These are phyloP conservation scores for Starmera quercuum DNA, from an alignment of 805 yeast genomes.

Conservation along the genomic window DNA sequence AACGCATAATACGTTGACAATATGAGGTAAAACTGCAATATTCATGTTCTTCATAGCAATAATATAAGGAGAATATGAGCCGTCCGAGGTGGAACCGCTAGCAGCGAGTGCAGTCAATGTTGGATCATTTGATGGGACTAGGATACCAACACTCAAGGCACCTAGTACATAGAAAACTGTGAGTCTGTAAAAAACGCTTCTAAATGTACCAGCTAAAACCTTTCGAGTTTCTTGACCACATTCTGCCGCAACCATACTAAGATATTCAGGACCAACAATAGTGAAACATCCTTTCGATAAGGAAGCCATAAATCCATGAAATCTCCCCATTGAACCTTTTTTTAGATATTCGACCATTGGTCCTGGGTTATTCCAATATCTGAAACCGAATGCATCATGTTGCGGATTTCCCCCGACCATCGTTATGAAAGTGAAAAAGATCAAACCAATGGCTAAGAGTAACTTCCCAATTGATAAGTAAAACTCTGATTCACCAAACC, in stretches of 20 bases:
- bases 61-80: constrained; percentile 45
- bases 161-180: constrained; percentile 58
- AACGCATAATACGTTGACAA: constrained; percentile 40
- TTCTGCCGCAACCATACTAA: constrained; percentile 79
- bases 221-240: constrained; percentile 63
- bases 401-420: constrained; percentile 86
- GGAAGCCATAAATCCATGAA: constrained; percentile 67
- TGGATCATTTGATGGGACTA: constrained; percentile 56
- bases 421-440: constrained; percentile 65
- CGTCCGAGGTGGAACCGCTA: constrained; percentile 29
- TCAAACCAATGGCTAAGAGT: constrained; percentile 60
- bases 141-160: constrained; percentile 59
- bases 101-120: constrained; percentile 36
- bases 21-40: constrained; percentile 37
- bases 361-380: constrained; percentile 44
- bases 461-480: constrained; percentile 69
- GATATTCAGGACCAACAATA: constrained; percentile 79
- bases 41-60: constrained; percentile 45
- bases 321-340: constrained; percentile 52
- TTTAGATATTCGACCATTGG: constrained; percentile 49
- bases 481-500: constrained; percentile 79
- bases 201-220: constrained; percentile 66
- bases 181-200: constrained; percentile 59
- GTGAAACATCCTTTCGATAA: constrained; percentile 67
- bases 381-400: constrained; percentile 53